Evolutionary conservation across 768 basidiomycete genomes (phyloP).

Genomic region (Daedalea quercina): DNA sequence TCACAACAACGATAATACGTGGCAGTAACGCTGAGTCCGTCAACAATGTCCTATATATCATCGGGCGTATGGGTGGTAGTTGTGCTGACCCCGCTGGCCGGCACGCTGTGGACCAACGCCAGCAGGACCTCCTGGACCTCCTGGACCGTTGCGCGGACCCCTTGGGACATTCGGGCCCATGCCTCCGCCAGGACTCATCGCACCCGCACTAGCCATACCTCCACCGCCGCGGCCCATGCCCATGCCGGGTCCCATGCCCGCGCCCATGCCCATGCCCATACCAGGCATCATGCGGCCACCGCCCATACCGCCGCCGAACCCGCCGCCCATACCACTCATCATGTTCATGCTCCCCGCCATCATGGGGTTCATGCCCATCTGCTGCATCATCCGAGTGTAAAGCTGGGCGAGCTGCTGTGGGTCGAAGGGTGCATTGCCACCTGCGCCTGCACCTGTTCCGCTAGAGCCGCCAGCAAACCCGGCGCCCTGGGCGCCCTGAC

Average conservation of each 20-base stretch:
- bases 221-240: constrained; percentile 27
- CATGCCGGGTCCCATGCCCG: constrained; percentile 8
- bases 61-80: constrained; percentile 81
- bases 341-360: constrained; percentile 32
- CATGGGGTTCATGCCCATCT: constrained; percentile 55
- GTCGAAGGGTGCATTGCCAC: constrained; percentile 69
- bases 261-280: constrained; percentile 34
- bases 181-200: constrained; percentile 9
- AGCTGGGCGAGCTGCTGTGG: constrained; percentile 88
- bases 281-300: constrained; percentile 31
- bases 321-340: constrained; percentile 38
- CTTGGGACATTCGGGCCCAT: constrained; percentile 37
- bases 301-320: constrained; percentile 28
- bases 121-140: constrained; percentile 38
- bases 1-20: neutral
- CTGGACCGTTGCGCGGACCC: constrained; percentile 55
- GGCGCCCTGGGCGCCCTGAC: constrained; percentile 31
- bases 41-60: constrained; percentile 22
- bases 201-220: constrained; percentile 30
- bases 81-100: constrained; percentile 67
- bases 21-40: neutral
- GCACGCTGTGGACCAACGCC: constrained; percentile 71
- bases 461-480: constrained; percentile 27
- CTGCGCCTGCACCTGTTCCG: constrained; percentile 18
- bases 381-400: constrained; percentile 94